These are phyloP conservation scores for Urostyla sp. DNA, from an alignment of 73 alveolate species.

Conservation along the genomic window DNA sequence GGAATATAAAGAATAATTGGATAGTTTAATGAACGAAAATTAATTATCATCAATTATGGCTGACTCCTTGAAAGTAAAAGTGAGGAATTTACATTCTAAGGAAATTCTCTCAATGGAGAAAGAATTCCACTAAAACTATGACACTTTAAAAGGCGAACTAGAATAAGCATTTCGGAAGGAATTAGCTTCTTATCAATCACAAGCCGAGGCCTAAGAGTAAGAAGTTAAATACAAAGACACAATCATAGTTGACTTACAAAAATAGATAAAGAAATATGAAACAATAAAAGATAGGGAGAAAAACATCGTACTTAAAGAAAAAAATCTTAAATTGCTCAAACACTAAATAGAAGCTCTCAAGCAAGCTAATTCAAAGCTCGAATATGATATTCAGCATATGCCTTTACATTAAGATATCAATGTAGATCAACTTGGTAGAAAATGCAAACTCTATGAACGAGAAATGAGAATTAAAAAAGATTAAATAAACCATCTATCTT, in stretches of 20 bases:
- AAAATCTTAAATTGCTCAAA: too few relatives aligned
- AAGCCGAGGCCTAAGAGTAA: not conserved
- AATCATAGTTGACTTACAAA: slow-evolving; percentile 6
- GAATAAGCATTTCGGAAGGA: not conserved
- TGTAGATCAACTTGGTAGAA: slow-evolving; percentile 25
- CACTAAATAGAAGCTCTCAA: too few relatives aligned
- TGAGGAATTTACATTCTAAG: slow-evolving; percentile 16
- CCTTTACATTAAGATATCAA: slow-evolving; percentile 13
- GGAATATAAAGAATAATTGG: slow-evolving; percentile 3
- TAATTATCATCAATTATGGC: not conserved
- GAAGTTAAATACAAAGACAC: not conserved
- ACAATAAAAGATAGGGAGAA: not conserved
- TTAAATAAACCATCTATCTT: slow-evolving; percentile 11
- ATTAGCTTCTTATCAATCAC: too few relatives aligned
- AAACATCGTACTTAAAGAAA: not conserved
- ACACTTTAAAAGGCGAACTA: slow-evolving; percentile 1
- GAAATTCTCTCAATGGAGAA: slow-evolving; percentile 21
- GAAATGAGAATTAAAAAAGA: slow-evolving; percentile 10
- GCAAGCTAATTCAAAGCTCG: too few relatives aligned
- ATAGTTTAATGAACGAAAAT: slow-evolving; percentile 10
- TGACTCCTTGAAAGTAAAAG: slow-evolving; percentile 24
- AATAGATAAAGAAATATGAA: not conserved
- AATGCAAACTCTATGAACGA: slow-evolving; percentile 22
- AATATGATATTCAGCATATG: too few relatives aligned
- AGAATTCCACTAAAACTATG: slow-evolving; percentile 16